Evolutionary conservation across 352 stramenopile genomes (phyloP).

Genomic region (Phytophthora tubulina): DNA sequence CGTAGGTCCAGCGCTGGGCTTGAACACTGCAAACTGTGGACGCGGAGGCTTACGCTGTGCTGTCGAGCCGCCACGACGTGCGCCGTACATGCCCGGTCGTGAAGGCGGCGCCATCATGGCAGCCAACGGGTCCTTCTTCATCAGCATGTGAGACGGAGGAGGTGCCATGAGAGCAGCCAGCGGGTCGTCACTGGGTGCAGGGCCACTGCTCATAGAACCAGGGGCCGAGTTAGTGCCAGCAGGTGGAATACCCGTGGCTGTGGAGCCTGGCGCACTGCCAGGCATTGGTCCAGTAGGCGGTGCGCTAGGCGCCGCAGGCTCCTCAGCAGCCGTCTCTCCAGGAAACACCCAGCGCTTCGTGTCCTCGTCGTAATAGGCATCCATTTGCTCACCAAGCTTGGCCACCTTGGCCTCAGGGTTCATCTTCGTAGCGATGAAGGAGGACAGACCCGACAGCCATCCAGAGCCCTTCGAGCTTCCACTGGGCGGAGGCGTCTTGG

Average conservation of each 20-base stretch:
- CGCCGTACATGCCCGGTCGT: conserved; percentile 49
- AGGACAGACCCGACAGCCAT: conserved; percentile 71
- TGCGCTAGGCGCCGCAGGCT: conserved; percentile 68
- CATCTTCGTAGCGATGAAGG: conserved; percentile 80
- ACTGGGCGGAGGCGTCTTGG: conserved; percentile 84
- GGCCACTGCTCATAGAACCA: conserved; percentile 63
- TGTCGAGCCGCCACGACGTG: conserved; percentile 38
- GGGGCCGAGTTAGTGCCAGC: conserved; percentile 68
- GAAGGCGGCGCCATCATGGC: conserved; percentile 88
- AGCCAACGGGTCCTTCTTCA: conserved; percentile 86
- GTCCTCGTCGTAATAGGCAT: conserved; percentile 85
- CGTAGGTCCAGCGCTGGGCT: conserved; percentile 52
- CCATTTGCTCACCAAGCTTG: conserved; percentile 81
- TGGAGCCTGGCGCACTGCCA: conserved; percentile 56
- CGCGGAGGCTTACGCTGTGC: conserved; percentile 65
- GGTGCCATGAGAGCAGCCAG: conserved; percentile 86
- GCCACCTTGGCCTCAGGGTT: conserved; percentile 87
- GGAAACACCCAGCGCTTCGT: conserved; percentile 91
- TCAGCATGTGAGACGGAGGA: conserved; percentile 69
- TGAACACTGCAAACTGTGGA: conserved; percentile 91
- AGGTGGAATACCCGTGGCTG: conserved; percentile 48
- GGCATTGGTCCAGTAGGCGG: conserved; percentile 75
- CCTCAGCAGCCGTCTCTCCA: conserved; percentile 73
- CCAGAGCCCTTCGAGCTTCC: conserved; percentile 68
- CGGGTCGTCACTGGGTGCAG: conserved; percentile 60